phyloP scores from a whole-genome alignment of 1,284 basidiomycete genomes.

The Mycena sp. region DNA sequence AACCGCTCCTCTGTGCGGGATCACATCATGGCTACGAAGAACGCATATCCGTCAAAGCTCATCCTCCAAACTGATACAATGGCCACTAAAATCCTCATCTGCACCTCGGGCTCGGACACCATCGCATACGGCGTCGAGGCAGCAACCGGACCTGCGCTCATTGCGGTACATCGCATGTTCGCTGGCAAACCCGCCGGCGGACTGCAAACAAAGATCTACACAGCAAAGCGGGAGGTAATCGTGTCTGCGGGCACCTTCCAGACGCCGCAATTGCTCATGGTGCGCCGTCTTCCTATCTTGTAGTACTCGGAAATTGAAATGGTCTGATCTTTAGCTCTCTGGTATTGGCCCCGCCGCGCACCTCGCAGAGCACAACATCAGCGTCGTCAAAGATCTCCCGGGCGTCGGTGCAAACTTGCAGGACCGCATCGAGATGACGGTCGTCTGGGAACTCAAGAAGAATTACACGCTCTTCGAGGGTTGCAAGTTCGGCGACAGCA shows the following conservation, averaged over 20 bases:
- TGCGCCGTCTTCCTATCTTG: not conserved
- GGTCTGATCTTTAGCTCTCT: conserved; percentile 30
- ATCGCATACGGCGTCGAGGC: conserved; percentile 38
- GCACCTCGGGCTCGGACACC: conserved; percentile 20
- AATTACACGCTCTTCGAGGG: conserved; percentile 23
- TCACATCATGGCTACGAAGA: conserved; percentile 29
- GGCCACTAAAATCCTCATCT: conserved; percentile 39
- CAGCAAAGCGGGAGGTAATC: conserved; percentile 21
- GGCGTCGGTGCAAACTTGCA: conserved; percentile 51
- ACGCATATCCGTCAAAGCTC: conserved; percentile 18
- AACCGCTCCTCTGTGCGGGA: conserved; percentile 38
- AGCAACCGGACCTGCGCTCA: conserved; percentile 33
- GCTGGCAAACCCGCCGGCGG: conserved; percentile 28
- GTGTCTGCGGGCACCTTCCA: conserved; percentile 25
- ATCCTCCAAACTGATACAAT: conserved; percentile 33
- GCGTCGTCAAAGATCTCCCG: conserved; percentile 46
- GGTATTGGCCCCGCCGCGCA: conserved; percentile 49
- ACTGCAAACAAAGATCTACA: conserved; percentile 19
- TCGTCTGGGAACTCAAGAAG: conserved; percentile 21
- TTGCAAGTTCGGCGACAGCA: conserved; percentile 31
- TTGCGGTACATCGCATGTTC: conserved; percentile 35
- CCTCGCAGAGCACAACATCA: conserved; percentile 43
- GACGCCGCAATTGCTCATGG: conserved; percentile 23
- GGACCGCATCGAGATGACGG: conserved; percentile 39
- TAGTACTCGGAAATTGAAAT: no score